Percentiles rank a stretch among this genome's conserved stretches.
Conservation (phyloP, 2,329 filamentous ascomycete species). For the Pseudogymnoascus pannorum region DNA sequence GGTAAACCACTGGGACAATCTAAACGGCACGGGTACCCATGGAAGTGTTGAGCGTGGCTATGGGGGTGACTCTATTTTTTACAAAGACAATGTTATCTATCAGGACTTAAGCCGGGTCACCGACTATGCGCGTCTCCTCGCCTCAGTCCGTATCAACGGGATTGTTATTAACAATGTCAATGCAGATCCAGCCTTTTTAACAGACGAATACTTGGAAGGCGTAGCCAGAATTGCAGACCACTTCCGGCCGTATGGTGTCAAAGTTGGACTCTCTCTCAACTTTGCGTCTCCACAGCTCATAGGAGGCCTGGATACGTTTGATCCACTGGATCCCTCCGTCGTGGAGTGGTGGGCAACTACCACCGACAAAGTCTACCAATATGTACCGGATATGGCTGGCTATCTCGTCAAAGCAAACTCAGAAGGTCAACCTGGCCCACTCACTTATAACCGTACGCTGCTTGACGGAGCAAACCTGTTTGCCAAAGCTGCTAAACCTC, state of each 20-base stretch:
- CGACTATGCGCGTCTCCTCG: constrained; percentile 58
- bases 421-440: constrained; percentile 62
- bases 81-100: constrained; percentile 47
- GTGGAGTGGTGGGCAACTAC: constrained; percentile 56
- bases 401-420: constrained; percentile 67
- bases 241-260: constrained; percentile 60
- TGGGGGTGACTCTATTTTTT: constrained; percentile 62
- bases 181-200: constrained; percentile 53
- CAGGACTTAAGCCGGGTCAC: constrained; percentile 51
- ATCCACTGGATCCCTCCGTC: constrained; percentile 54
- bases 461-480: constrained; percentile 64
- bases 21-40: constrained; percentile 35
- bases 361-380: constrained; percentile 50
- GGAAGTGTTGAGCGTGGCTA: constrained; percentile 63
- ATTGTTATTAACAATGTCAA: constrained; percentile 68
- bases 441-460: constrained; percentile 63
- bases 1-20: constrained; percentile 69
- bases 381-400: constrained; percentile 60
- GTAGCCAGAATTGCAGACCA: constrained; percentile 55
- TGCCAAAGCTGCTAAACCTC: constrained; percentile 47
- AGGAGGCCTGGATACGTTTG: constrained; percentile 52
- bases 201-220: constrained; percentile 50
- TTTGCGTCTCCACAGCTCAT: constrained; percentile 56
- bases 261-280: constrained; percentile 58
- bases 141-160: constrained; percentile 60